Evolutionary conservation across 345 rosid genomes (phyloP).

Genomic region (Syzygium oleosum): DNA sequence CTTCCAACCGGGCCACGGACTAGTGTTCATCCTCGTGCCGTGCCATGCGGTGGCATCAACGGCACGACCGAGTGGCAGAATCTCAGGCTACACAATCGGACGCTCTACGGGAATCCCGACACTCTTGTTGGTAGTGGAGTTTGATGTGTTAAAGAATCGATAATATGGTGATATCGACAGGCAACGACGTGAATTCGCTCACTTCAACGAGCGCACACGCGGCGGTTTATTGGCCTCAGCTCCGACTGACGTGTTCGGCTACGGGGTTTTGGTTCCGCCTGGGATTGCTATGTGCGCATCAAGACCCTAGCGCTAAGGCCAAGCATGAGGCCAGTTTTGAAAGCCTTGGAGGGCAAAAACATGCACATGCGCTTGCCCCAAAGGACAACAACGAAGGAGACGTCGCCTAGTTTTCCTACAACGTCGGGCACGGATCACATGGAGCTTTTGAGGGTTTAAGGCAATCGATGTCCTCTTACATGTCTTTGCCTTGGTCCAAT

Average conservation of each 20-base stretch:
- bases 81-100: slow-evolving; percentile 51
- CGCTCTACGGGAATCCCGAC: slow-evolving; percentile 26
- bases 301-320: neutral
- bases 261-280: slow-evolving; percentile 25
- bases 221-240: slow-evolving; percentile 3
- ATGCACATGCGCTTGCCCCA: slow-evolving; percentile 44
- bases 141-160: slow-evolving; percentile 31
- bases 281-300: neutral
- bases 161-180: neutral
- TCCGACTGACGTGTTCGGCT: slow-evolving; percentile 40
- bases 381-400: neutral
- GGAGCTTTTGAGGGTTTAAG: slow-evolving; percentile 43
- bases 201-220: neutral
- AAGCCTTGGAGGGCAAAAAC: slow-evolving; percentile 24
- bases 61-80: slow-evolving; percentile 37
- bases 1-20: slow-evolving; percentile 51
- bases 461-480: slow-evolving; percentile 24
- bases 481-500: slow-evolving; percentile 35
- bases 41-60: slow-evolving; percentile 14
- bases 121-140: slow-evolving; percentile 55
- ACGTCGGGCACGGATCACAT: slow-evolving; percentile 3
- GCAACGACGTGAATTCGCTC: neutral
- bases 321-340: neutral
- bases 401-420: neutral
- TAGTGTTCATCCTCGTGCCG: slow-evolving; percentile 56